These are phyloP conservation scores for Trypanosoma congolense DNA, from an alignment of 208 protist species.

Conservation along the genomic window DNA sequence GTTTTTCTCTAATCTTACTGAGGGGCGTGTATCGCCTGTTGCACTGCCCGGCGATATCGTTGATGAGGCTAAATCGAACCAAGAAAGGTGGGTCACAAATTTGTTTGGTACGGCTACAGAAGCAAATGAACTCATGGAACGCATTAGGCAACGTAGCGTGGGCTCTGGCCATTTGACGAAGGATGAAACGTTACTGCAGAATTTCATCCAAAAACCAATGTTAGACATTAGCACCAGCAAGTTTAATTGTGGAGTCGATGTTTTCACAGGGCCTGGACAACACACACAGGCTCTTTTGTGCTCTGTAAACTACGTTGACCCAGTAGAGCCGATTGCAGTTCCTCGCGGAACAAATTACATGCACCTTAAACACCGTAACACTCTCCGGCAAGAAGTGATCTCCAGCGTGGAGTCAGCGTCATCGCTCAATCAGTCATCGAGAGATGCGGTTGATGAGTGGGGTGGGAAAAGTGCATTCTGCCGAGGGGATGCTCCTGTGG, in stretches of 20 bases:
- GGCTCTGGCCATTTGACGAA: slow-evolving; percentile 18
- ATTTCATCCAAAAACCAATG: slow-evolving; percentile 66
- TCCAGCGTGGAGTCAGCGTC: slow-evolving; percentile 3
- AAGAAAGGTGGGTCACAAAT: slow-evolving; percentile 51
- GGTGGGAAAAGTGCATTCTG: slow-evolving; percentile 36
- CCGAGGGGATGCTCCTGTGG: not conserved
- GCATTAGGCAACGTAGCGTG: slow-evolving; percentile 11
- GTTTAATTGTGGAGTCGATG: slow-evolving; percentile 69
- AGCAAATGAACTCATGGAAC: slow-evolving; percentile 15
- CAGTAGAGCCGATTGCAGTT: slow-evolving; percentile 52
- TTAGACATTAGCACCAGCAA: slow-evolving; percentile 64
- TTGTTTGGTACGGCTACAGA: slow-evolving; percentile 44
- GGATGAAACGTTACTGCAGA: slow-evolving; percentile 47
- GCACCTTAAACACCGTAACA: slow-evolving; percentile 75
- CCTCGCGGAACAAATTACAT: slow-evolving; percentile 68
- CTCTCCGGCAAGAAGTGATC: slow-evolving; percentile 18
- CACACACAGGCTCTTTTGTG: slow-evolving; percentile 70
- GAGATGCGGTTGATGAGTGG: slow-evolving; percentile 32
- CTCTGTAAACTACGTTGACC: slow-evolving; percentile 74
- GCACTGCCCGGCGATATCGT: slow-evolving; percentile 3
- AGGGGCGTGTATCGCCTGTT: not conserved
- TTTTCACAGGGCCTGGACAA: slow-evolving; percentile 63
- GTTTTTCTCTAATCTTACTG: too few species aligned
- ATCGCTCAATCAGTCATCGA: not conserved
- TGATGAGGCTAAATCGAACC: slow-evolving; percentile 14